phyloP scores from a whole-genome alignment of 2,329 filamentous ascomycete species.

The Aspergillus fijiensis region DNA sequence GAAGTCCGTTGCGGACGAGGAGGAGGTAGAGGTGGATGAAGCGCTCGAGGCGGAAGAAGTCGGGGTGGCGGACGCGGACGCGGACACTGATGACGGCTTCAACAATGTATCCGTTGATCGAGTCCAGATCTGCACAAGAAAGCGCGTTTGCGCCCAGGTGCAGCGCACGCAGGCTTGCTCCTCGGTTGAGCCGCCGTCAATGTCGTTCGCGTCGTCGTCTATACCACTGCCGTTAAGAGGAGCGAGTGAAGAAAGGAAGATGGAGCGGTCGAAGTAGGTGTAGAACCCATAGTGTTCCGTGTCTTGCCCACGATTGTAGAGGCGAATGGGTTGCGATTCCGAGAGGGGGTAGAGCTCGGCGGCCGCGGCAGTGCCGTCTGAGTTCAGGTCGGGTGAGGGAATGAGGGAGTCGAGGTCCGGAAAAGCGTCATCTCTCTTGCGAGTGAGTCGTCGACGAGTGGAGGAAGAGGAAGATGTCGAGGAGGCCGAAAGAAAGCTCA shows the following conservation, averaged over 20 bases:
- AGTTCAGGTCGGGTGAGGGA: slow-evolving; percentile 61
- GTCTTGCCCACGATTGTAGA: slow-evolving; percentile 77
- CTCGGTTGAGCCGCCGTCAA: slow-evolving; percentile 51
- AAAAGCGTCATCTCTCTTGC: slow-evolving; percentile 34
- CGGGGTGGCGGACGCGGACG: slow-evolving; percentile 13
- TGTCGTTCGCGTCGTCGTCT: slow-evolving; percentile 39
- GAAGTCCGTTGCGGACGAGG: slow-evolving; percentile 46
- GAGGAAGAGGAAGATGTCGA: slow-evolving; percentile 32
- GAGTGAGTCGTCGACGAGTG: slow-evolving; percentile 38
- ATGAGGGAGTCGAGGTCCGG: slow-evolving; percentile 56
- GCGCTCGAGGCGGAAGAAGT: slow-evolving; percentile 19
- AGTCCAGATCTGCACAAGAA: slow-evolving; percentile 65
- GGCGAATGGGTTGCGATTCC: slow-evolving; percentile 70
- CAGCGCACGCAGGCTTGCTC: slow-evolving; percentile 51
- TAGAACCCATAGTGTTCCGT: slow-evolving; percentile 95
- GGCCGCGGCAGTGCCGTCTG: slow-evolving; percentile 70
- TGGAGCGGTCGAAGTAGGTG: slow-evolving; percentile 82
- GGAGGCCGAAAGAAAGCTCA: slow-evolving; percentile 61
- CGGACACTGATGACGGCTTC: slow-evolving; percentile 3
- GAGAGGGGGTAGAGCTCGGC: slow-evolving; percentile 71
- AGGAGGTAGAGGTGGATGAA: slow-evolving; percentile 21
- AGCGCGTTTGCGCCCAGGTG: slow-evolving; percentile 62
- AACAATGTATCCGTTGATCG: slow-evolving; percentile 40
- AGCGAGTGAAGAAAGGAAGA: slow-evolving; percentile 68
- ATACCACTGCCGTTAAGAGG: slow-evolving; percentile 47